These are phyloP conservation scores for Fonsecaea nubica DNA, from an alignment of 2,329 filamentous ascomycete species.

Conservation along the genomic window DNA sequence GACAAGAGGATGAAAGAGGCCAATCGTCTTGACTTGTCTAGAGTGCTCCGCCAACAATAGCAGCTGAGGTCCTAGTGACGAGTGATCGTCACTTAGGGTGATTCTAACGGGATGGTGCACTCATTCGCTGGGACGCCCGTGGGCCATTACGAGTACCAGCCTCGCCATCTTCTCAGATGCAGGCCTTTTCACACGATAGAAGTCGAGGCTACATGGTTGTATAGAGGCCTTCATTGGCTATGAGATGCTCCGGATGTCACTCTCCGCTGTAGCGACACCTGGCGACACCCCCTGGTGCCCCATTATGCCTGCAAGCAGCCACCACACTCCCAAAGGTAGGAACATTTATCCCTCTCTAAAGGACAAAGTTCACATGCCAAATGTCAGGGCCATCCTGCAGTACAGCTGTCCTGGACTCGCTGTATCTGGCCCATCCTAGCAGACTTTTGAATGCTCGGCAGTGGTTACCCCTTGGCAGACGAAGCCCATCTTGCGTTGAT, in stretches of 20 bases:
- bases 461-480: neutral
- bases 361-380: neutral
- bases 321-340: neutral
- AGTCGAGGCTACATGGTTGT: neutral
- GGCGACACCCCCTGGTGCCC: neutral
- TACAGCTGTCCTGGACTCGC: neutral
- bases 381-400: neutral
- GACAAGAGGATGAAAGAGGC: neutral
- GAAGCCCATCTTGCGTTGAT: neutral
- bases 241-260: neutral
- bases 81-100: neutral
- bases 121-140: neutral
- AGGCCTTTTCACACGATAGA: neutral
- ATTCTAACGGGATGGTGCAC: neutral
- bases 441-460: neutral
- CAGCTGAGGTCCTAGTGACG: neutral
- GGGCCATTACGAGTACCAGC: neutral
- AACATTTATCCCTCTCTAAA: neutral
- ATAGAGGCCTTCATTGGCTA: neutral
- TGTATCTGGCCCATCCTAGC: neutral
- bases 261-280: neutral
- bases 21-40: neutral
- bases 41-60: neutral
- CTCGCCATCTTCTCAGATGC: neutral
- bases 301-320: slow-evolving; percentile 1